Evolutionary conservation across 306 rosid species (phyloP).

Genomic region (Sicyos baderoa): DNA sequence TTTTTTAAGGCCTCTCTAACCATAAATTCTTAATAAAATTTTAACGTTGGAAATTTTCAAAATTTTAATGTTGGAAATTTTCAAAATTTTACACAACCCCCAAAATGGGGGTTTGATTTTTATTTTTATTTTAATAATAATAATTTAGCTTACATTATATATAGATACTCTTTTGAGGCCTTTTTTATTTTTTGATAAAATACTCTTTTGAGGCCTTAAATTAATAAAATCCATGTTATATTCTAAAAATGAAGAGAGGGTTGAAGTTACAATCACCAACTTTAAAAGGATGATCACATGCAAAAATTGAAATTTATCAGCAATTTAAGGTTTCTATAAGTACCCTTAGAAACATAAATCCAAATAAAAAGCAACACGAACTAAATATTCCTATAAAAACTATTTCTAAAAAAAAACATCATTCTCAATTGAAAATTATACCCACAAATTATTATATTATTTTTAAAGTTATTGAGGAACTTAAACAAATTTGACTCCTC

Average conservation of each 20-base stretch:
- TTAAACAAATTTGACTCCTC: background rate
- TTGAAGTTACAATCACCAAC: background rate
- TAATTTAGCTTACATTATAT: background rate
- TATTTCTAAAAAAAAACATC: no score
- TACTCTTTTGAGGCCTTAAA: background rate
- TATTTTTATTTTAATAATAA: no score
- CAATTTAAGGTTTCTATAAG: background rate
- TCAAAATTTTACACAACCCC: no score
- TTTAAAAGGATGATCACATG: slow-evolving; percentile 8
- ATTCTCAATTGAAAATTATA: background rate
- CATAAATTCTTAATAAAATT: no score
- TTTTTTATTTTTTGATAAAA: no score
- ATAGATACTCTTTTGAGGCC: no score
- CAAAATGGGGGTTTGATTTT: no score
- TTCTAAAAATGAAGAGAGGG: background rate
- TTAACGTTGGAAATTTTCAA: no score
- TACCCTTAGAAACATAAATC: background rate
- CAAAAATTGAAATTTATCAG: background rate
- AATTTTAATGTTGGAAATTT: no score
- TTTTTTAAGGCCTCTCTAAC: no score
- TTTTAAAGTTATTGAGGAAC: background rate
- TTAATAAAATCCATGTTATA: background rate
- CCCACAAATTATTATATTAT: background rate
- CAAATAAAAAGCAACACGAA: background rate
- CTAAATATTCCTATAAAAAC: background rate